Evolutionary conservation across 345 rosid species (phyloP).

Genomic region (Kernera saxatilis): DNA sequence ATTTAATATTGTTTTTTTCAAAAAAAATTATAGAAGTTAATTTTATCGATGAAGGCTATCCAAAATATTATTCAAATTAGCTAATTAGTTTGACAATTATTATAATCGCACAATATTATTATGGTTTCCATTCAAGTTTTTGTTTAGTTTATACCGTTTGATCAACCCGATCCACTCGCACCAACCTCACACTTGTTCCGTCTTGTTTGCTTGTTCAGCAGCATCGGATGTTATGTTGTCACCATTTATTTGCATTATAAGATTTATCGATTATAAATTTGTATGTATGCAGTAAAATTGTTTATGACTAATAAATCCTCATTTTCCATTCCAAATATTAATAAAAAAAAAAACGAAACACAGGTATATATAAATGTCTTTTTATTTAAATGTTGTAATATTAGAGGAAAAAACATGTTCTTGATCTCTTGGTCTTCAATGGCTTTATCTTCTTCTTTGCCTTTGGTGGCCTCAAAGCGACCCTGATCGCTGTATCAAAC

Average conservation of each 20-base stretch:
- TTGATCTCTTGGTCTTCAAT: slow-evolving; percentile 30
- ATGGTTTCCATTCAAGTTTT: no score
- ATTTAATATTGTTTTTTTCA: no score
- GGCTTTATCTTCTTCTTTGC: slow-evolving; percentile 46
- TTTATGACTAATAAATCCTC: not conserved
- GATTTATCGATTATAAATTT: not conserved
- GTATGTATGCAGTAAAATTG: not conserved
- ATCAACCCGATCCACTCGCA: no score
- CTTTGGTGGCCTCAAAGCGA: slow-evolving; percentile 63
- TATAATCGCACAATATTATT: no score
- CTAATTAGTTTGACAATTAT: no score
- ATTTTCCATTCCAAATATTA: not conserved
- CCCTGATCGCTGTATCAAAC: slow-evolving; percentile 66
- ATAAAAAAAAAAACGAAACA: not conserved
- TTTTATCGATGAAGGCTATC: no score
- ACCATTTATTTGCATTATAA: not conserved
- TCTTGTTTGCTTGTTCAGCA: no score
- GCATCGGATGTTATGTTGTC: no score
- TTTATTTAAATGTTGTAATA: not conserved
- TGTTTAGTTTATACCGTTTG: no score
- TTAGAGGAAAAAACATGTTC: slow-evolving; percentile 46
- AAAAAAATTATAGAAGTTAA: no score
- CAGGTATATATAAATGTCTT: not conserved
- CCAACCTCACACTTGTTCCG: no score
- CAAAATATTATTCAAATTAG: no score